phyloP scores from a whole-genome alignment of 2,329 filamentous ascomycete species.

The Xylogone sp. region DNA sequence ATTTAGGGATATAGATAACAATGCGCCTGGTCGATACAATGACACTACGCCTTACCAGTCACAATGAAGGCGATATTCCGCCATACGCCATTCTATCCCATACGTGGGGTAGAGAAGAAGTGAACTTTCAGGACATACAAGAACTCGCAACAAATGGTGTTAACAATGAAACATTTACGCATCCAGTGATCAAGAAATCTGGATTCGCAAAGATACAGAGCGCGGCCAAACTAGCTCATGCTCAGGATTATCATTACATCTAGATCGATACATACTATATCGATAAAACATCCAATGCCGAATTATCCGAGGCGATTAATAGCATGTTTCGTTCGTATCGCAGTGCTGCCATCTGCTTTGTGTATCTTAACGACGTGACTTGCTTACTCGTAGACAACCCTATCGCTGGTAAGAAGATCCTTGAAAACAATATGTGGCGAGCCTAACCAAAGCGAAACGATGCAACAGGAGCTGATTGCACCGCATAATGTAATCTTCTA shows the following conservation, averaged over 20 bases:
- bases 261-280: conserved; percentile 9
- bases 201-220: not conserved
- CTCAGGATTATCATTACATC: not conserved
- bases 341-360: conserved; percentile 1
- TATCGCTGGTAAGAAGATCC: not conserved
- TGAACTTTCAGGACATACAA: not conserved
- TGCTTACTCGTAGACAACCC: not conserved
- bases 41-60: not conserved
- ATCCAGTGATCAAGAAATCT: not conserved
- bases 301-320: conserved; percentile 7
- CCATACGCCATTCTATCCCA: not conserved
- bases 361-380: conserved; percentile 3
- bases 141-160: not conserved
- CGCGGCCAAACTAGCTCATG: not conserved
- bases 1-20: no score
- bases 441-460: not conserved
- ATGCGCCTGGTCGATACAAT: not conserved
- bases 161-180: not conserved
- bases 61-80: not conserved
- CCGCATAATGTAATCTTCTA: not conserved
- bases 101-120: not conserved
- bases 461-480: conserved; percentile 5
- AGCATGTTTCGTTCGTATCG: conserved; percentile 7
- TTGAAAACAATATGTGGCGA: not conserved
- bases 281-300: conserved; percentile 5